Evolutionary conservation across 108 stramenopile genomes (phyloP).

Genomic region (Bacterosira constricta): DNA sequence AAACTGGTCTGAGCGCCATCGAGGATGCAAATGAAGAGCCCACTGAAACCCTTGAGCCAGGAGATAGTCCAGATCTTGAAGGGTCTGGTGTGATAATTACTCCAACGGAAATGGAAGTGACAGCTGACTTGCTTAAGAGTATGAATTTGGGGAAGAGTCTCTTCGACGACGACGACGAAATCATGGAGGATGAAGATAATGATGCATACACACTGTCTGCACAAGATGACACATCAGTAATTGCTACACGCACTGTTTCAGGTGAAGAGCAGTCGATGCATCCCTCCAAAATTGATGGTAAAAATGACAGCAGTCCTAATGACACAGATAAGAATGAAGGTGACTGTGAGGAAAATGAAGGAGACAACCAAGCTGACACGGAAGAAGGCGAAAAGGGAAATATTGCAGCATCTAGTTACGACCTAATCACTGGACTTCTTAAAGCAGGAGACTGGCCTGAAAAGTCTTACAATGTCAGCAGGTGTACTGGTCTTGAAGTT

Average conservation of each 20-base stretch:
- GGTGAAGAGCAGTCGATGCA: slow-evolving; percentile 20
- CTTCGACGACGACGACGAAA: slow-evolving; percentile 68
- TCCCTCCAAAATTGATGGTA: slow-evolving; percentile 23
- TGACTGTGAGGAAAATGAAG: slow-evolving; percentile 25
- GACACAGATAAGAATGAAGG: slow-evolving; percentile 29
- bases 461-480: slow-evolving; percentile 83
- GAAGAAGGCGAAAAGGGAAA: slow-evolving; percentile 49
- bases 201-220: slow-evolving; percentile 28
- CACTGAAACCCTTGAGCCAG: slow-evolving; percentile 10
- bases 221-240: slow-evolving; percentile 14
- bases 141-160: slow-evolving; percentile 59
- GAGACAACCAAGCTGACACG: slow-evolving; percentile 21
- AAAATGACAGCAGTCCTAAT: slow-evolving; percentile 11
- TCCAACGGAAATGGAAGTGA: slow-evolving; percentile 69
- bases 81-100: slow-evolving; percentile 6
- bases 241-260: slow-evolving; percentile 10
- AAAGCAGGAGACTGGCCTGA: slow-evolving; percentile 88
- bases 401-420: slow-evolving; percentile 74
- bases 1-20: slow-evolving; percentile 23
- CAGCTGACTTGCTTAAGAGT: slow-evolving; percentile 79
- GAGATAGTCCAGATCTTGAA: neutral
- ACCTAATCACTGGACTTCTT: slow-evolving; percentile 82
- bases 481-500: slow-evolving; percentile 91
- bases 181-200: slow-evolving; percentile 63
- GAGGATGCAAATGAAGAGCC: slow-evolving; percentile 25